Evolutionary conservation across 208 protist species (phyloP).

Genomic region (Leishmania gerbilli): DNA sequence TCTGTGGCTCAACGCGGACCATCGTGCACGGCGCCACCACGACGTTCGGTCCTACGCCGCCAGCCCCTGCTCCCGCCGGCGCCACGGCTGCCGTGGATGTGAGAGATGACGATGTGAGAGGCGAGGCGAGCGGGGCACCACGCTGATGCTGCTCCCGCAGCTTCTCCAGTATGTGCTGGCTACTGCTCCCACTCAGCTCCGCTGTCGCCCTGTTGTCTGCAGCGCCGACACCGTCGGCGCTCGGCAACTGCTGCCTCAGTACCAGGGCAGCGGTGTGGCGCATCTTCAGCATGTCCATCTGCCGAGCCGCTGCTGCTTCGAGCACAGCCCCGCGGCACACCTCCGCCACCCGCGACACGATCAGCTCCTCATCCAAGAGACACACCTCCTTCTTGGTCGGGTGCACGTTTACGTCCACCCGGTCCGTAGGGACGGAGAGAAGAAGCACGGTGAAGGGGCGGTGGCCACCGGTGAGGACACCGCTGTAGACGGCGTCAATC

Average conservation of each 20-base stretch:
- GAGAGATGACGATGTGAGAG: constrained; percentile 28
- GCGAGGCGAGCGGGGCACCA: constrained; percentile 25
- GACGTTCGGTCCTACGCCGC: constrained; percentile 17
- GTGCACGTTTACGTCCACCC: constrained; percentile 99
- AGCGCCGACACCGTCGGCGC: constrained; percentile 11
- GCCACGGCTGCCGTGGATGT: not conserved
- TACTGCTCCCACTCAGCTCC: constrained; percentile 28
- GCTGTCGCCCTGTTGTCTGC: not conserved
- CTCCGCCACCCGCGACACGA: constrained; percentile 62
- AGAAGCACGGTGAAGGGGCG: constrained; percentile 96
- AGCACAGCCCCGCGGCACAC: constrained; percentile 57
- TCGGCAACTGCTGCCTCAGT: constrained; percentile 25
- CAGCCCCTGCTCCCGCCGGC: not conserved
- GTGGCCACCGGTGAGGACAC: constrained; percentile 85
- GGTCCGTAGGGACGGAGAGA: constrained; percentile 87
- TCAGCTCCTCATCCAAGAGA: constrained; percentile 82
- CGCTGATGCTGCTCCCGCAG: constrained; percentile 33
- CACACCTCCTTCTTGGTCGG: constrained; percentile 97
- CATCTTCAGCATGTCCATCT: constrained; percentile 66
- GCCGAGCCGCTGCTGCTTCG: constrained; percentile 56
- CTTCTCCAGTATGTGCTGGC: constrained; percentile 30
- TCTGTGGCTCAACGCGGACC: constrained; percentile 78
- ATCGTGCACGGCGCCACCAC: constrained; percentile 64
- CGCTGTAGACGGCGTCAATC: constrained; percentile 90
- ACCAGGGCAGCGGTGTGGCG: constrained; percentile 40